Conservation (phyloP, 345 rosid species). For the Combretum micranthum region DNA sequence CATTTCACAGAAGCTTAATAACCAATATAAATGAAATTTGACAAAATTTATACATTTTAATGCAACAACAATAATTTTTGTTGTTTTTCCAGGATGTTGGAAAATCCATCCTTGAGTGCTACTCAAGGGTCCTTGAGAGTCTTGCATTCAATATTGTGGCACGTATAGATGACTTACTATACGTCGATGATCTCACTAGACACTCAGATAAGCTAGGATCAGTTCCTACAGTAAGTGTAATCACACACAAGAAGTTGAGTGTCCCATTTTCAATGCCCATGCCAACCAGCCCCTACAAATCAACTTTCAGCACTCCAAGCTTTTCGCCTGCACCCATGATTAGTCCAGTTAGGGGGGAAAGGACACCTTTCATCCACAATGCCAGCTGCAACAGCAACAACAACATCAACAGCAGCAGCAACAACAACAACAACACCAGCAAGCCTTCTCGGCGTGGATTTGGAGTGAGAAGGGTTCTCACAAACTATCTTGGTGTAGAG, state of each 20-base stretch:
- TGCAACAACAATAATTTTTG: too few species aligned
- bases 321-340: constrained; percentile 54
- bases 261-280: constrained; percentile 50
- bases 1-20: too few species aligned
- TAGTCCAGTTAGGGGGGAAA: constrained; percentile 65
- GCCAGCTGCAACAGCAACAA: constrained; percentile 5
- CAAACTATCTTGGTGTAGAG: constrained; percentile 73
- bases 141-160: constrained; percentile 81
- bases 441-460: constrained; percentile 66
- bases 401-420: constrained; percentile 5
- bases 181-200: constrained; percentile 83
- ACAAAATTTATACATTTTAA: too few species aligned
- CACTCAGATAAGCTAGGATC: constrained; percentile 56
- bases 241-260: constrained; percentile 54
- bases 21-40: background rate
- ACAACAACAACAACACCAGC: constrained; percentile 23
- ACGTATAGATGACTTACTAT: constrained; percentile 78
- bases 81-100: constrained; percentile 81
- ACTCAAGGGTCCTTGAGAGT: constrained; percentile 89
- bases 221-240: constrained; percentile 43
- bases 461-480: constrained; percentile 77
- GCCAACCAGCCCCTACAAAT: constrained; percentile 59
- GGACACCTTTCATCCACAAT: constrained; percentile 52
- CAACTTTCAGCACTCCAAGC: constrained; percentile 62
- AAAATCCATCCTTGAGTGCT: constrained; percentile 91